Evolutionary conservation across 768 basidiomycete species (phyloP), one percentile per base, ranked within the genome.

Genomic region (Calvatia gigantea): DNA sequence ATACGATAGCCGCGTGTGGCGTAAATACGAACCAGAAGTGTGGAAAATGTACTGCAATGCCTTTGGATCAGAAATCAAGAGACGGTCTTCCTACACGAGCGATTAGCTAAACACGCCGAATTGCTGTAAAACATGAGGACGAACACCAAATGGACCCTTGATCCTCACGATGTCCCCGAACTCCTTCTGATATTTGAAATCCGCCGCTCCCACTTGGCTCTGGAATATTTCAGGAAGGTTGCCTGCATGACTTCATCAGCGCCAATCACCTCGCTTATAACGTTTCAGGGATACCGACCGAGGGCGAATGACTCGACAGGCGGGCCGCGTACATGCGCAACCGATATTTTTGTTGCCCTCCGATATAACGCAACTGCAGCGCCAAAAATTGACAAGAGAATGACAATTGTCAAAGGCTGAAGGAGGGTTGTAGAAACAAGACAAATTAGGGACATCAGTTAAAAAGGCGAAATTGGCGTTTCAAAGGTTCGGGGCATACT

Each of bases 11-110:
- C 51, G 31, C 19, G 43, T 29, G 25, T 25, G 14, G 27, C 5
- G 7, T 17, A 21, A 21, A 32, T 12, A 61, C 62, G n/a, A 35
- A 70, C 76, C 76, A 14, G 77, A 77, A 17, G 80, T 79, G 53
- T 83, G 79, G 50, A 77, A 75, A 25, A 83, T 78, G 60, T 83
- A 77, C 59, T 82, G 79, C n/a, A 84, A 67, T 3, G 82, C 80
- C 64, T 82, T 82, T 1, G 80, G 81, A 56, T 84, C 83, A 27
- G 80, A 76, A 51, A 82, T 73, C 45, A 80, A 65, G 31, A 84
- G 66, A 17, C 78, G 75, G 61, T 82, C 78, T 59, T 80, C 76
- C 82, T 83, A 61, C 46, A 50, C 42, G 39, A 54, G 38, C 5
- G 31, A 28, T 11, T 27, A 46, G 46, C 25, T 46, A 46, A 52